Percentiles rank a stretch among this genome's conserved stretches.
Evolutionary conservation across 768 basidiomycete species (phyloP).

Genomic region (Goffeauzyma gilvescens): DNA sequence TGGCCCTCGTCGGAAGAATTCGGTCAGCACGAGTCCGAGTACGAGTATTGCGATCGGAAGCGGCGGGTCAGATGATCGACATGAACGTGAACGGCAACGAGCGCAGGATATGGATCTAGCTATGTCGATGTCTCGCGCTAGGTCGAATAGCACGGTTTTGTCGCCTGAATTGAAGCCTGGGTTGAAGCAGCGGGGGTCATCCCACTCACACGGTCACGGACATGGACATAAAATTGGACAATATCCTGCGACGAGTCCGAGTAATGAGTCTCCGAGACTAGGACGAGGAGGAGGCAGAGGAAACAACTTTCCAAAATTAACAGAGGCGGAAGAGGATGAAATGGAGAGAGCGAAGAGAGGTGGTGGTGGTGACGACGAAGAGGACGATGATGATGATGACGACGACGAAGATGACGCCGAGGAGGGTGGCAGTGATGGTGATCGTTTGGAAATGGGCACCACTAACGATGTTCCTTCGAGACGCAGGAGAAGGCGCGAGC

Average conservation of each 20-base stretch:
- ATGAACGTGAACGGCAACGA: slow-evolving; percentile 66
- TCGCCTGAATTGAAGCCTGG: not conserved
- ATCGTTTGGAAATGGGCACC: not conserved
- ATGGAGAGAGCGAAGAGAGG: slow-evolving; percentile 9
- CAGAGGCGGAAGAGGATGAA: not conserved
- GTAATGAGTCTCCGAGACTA: not conserved
- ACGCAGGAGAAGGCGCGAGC: not conserved
- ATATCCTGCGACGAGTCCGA: not conserved
- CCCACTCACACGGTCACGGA: slow-evolving; percentile 1
- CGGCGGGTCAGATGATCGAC: slow-evolving; percentile 41
- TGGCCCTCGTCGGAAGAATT: not conserved
- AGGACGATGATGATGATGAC: slow-evolving; percentile 1
- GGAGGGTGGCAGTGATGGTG: not conserved
- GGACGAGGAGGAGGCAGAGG: slow-evolving; percentile 9
- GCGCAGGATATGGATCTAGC: slow-evolving; percentile 70
- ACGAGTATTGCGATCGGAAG: slow-evolving; percentile 5
- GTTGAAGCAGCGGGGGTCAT: slow-evolving; percentile 2
- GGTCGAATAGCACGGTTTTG: slow-evolving; percentile 22
- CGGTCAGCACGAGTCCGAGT: not conserved
- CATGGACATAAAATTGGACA: not conserved
- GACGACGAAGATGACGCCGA: slow-evolving; percentile 6
- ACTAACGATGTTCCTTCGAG: too few relatives aligned
- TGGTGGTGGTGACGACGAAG: slow-evolving; percentile 10
- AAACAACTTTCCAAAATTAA: not conserved
- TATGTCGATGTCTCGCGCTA: slow-evolving; percentile 44